phyloP scores from a whole-genome alignment of 2,329 filamentous ascomycete genomes.

The Fusarium chlamydosporum region DNA sequence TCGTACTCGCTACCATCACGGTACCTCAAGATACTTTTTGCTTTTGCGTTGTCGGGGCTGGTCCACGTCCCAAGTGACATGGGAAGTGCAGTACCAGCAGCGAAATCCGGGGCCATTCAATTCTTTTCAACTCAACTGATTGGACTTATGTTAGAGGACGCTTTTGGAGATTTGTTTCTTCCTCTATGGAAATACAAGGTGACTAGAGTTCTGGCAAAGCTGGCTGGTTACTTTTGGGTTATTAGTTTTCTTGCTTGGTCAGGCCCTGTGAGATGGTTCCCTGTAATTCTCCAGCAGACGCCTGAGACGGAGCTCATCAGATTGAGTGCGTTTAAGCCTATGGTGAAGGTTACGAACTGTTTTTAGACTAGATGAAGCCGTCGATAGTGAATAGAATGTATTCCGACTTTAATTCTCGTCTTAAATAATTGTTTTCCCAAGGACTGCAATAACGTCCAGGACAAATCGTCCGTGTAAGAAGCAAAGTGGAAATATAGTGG shows the following conservation, averaged over 20 bases:
- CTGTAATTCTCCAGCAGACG: slow-evolving; percentile 36
- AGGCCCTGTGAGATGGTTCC: slow-evolving; percentile 42
- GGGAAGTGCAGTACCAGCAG: slow-evolving; percentile 35
- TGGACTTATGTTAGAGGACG: slow-evolving; percentile 40
- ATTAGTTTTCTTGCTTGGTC: slow-evolving; percentile 44
- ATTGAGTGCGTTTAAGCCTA: slow-evolving; percentile 30
- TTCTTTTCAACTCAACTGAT: slow-evolving; percentile 42
- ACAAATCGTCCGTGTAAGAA: background rate
- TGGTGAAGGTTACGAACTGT: background rate
- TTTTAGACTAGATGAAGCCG: background rate
- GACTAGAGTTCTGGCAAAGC: slow-evolving; percentile 5
- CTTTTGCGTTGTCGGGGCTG: slow-evolving; percentile 36
- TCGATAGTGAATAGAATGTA: background rate
- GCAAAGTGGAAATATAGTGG: background rate
- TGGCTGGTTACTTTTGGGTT: slow-evolving; percentile 42
- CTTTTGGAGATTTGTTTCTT: slow-evolving; percentile 29
- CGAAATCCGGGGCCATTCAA: slow-evolving; percentile 36
- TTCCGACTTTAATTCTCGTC: background rate
- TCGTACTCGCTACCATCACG: slow-evolving; percentile 26
- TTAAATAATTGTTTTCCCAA: background rate
- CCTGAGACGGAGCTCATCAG: slow-evolving; percentile 34
- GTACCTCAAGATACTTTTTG: slow-evolving; percentile 40
- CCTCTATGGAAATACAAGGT: slow-evolving; percentile 29
- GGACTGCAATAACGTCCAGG: background rate
- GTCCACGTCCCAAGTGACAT: slow-evolving; percentile 41